A percentile compares a stretch with the other conserved stretches of the same genome.
Conservation (phyloP, 148 eudicot genomes). For the Fagopyrum homotropicum region DNA sequence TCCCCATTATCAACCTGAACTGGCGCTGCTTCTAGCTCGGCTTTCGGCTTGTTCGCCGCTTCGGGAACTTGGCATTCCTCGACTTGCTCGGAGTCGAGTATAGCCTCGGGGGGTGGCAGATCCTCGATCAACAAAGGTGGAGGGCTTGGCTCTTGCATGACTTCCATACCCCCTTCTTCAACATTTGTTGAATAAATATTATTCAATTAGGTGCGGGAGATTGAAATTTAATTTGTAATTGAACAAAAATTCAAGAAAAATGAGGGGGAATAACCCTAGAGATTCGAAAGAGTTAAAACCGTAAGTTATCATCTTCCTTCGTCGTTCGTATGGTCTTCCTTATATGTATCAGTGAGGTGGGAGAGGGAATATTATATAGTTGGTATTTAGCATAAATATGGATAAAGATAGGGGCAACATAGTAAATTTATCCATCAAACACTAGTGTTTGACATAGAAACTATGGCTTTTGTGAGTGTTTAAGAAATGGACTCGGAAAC, state of each 20-base stretch:
- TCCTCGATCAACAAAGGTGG: constrained; percentile 9
- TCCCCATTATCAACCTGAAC: background rate
- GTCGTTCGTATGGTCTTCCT: too few relatives aligned
- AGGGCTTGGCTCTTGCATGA: constrained; percentile 4
- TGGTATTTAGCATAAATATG: too few relatives aligned
- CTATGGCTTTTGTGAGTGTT: too few relatives aligned
- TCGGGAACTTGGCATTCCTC: background rate
- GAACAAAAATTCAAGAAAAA: background rate
- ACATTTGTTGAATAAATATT: constrained; percentile 22
- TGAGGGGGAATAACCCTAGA: background rate
- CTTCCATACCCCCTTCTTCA: constrained; percentile 24
- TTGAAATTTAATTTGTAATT: background rate
- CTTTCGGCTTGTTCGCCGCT: constrained; percentile 9
- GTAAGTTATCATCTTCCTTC: background rate
- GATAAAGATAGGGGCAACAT: too few relatives aligned
- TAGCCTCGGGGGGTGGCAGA: constrained; percentile 8
- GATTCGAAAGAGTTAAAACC: background rate
- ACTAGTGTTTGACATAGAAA: too few relatives aligned
- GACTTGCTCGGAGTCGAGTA: background rate
- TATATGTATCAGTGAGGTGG: too few relatives aligned
- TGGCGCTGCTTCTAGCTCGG: constrained; percentile 2
- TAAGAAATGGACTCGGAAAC: too few relatives aligned
- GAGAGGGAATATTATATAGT: too few relatives aligned
- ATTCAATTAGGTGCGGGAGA: background rate
- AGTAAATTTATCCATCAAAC: too few relatives aligned